phyloP scores from a whole-genome alignment of 148 eudicot species.

The Vaccinium vitisidaea region DNA sequence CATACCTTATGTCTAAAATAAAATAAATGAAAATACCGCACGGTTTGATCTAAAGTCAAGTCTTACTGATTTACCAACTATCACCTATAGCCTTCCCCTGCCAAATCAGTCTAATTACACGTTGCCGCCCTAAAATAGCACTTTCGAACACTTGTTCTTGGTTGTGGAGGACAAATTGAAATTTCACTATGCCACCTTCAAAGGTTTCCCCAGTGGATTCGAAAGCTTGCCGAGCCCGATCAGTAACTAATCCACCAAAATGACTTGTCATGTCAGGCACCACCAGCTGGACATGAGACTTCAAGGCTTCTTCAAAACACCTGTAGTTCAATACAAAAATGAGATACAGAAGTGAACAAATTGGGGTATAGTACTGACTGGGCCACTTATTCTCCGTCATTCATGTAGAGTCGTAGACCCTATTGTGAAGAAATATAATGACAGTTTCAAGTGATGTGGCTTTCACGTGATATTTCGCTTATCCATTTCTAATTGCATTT shows the following conservation, averaged over 20 bases:
- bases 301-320: slow-evolving; percentile 15
- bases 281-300: slow-evolving; percentile 14
- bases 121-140: slow-evolving; percentile 1
- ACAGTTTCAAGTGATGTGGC: not conserved
- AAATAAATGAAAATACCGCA: not conserved
- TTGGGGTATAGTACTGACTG: not conserved
- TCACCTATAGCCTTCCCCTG: slow-evolving; percentile 16
- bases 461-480: not conserved
- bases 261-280: not conserved
- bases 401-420: not conserved
- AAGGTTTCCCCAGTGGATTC: not conserved
- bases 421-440: too few species aligned
- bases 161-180: not conserved
- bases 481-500: not conserved
- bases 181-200: slow-evolving; percentile 10
- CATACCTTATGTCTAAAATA: slow-evolving; percentile 19
- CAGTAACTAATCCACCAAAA: slow-evolving; percentile 14
- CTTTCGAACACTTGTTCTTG: slow-evolving; percentile 1
- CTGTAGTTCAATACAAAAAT: slow-evolving; percentile 3
- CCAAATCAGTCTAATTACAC: slow-evolving; percentile 6
- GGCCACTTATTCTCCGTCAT: not conserved
- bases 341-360: not conserved
- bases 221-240: slow-evolving; percentile 9
- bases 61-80: slow-evolving; percentile 9
- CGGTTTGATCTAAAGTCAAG: not conserved